Conservation (phyloP, 2,329 filamentous ascomycete species). For the Alternaria brassicicola region DNA sequence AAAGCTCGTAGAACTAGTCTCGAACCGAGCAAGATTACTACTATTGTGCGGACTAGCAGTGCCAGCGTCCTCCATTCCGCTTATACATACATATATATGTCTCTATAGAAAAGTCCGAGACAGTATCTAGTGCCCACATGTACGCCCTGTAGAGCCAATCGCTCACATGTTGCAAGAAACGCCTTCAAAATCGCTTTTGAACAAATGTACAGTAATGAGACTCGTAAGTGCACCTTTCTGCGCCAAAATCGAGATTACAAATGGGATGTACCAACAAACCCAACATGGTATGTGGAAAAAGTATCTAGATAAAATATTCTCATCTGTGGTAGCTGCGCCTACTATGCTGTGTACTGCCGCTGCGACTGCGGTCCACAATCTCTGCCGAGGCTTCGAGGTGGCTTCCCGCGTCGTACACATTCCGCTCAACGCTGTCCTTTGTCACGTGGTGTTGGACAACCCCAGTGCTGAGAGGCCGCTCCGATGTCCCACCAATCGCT, state of each 20-base stretch:
- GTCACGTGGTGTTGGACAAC: slow-evolving; percentile 49
- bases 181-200: slow-evolving; percentile 23
- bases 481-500: slow-evolving; percentile 19
- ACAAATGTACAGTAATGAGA: slow-evolving; percentile 32
- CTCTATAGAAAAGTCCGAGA: slow-evolving; percentile 3
- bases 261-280: background rate
- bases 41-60: slow-evolving; percentile 9
- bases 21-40: slow-evolving; percentile 15
- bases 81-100: too few relatives aligned
- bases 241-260: slow-evolving; percentile 14
- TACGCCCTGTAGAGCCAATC: slow-evolving; percentile 10
- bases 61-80: background rate
- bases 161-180: slow-evolving; percentile 10
- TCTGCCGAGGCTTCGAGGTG: slow-evolving; percentile 47
- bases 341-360: slow-evolving; percentile 42
- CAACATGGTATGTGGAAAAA: slow-evolving; percentile 7
- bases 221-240: slow-evolving; percentile 26
- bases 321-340: slow-evolving; percentile 22
- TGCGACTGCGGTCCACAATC: slow-evolving; percentile 45
- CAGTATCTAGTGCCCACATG: background rate
- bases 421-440: slow-evolving; percentile 46
- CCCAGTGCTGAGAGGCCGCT: slow-evolving; percentile 46
- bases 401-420: slow-evolving; percentile 36
- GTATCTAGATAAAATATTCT: background rate
- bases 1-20: background rate